phyloP scores from a whole-genome alignment of 192 early-diverging fungal genomes.

The Podila verticillata region DNA sequence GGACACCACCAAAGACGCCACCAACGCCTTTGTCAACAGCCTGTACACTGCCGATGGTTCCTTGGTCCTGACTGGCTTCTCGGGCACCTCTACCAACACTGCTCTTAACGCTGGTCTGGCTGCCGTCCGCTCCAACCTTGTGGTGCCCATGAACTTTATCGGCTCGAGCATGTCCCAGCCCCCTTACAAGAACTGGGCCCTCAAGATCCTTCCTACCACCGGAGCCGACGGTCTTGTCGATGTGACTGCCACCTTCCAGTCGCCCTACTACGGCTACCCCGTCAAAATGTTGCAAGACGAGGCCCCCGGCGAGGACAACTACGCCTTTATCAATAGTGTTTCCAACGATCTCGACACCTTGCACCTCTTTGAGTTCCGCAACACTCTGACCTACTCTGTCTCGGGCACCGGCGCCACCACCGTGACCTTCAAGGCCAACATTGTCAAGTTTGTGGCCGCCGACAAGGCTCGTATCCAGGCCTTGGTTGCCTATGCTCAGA shows the following conservation, averaged over 20 bases:
- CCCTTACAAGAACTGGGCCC: conserved; percentile 36
- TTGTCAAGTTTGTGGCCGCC: background rate
- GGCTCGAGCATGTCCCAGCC: conserved; percentile 34
- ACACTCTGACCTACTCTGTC: conserved; percentile 17
- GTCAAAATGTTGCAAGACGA: conserved; percentile 3
- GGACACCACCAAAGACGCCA: conserved; percentile 1
- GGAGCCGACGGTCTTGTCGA: background rate
- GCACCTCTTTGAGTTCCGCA: conserved; percentile 17
- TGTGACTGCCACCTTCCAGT: conserved; percentile 40
- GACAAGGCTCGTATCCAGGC: background rate
- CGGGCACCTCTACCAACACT: conserved; percentile 2
- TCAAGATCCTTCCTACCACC: conserved; percentile 11
- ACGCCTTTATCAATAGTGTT: background rate
- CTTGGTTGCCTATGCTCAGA: conserved; percentile 14
- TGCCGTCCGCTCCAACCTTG: conserved; percentile 3
- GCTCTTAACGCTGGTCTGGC: conserved; percentile 33
- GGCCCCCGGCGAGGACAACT: conserved; percentile 3
- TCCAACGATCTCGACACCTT: background rate
- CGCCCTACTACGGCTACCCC: conserved; percentile 40
- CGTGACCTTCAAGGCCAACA: conserved; percentile 12
- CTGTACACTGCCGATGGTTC: background rate
- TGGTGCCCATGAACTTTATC: conserved; percentile 10
- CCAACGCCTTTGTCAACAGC: conserved; percentile 1
- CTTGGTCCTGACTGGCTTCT: conserved; percentile 17
- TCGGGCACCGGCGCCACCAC: conserved; percentile 14